These are phyloP conservation scores for Citrullus colocynthis DNA, from an alignment of 306 rosid genomes.

Conservation along the genomic window DNA sequence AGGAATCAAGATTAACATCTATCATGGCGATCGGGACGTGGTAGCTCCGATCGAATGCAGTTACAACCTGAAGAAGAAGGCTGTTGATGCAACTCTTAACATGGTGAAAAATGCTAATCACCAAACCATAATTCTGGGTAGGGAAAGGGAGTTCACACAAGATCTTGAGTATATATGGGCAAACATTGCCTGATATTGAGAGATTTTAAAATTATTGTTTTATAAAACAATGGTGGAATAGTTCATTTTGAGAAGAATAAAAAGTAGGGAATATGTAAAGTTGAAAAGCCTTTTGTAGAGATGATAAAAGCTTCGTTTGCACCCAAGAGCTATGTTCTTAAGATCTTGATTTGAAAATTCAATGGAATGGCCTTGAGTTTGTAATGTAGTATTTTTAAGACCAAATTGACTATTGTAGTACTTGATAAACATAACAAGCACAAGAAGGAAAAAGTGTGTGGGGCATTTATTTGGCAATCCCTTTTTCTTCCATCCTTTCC, in stretches of 20 bases:
- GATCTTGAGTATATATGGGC: constrained; percentile 35
- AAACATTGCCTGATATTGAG: not conserved
- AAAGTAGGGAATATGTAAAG: not conserved
- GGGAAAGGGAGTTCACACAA: constrained; percentile 39
- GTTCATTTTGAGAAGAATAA: not conserved
- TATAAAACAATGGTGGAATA: not conserved
- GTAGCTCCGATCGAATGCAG: constrained; percentile 47
- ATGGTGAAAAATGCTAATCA: constrained; percentile 47
- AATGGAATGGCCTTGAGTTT: too few relatives aligned
- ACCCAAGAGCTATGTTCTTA: too few relatives aligned
- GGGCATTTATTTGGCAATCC: too few relatives aligned
- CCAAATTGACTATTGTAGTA: too few relatives aligned
- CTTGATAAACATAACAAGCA: too few relatives aligned
- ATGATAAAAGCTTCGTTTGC: not conserved
- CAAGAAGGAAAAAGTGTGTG: too few relatives aligned
- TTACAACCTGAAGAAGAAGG: constrained; percentile 29
- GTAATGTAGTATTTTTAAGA: too few relatives aligned
- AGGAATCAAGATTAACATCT: constrained; percentile 34
- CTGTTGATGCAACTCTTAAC: constrained; percentile 38
- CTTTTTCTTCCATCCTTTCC: too few relatives aligned
- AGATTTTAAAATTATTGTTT: not conserved
- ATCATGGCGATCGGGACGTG: constrained; percentile 54
- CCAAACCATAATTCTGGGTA: constrained; percentile 34
- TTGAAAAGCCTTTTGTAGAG: not conserved
- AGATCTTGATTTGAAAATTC: not conserved